A percentile compares a stretch with the other conserved stretches of the same genome.
phyloP scores from a whole-genome alignment of 768 basidiomycete species.

The Hebeloma cylindrosporum region DNA sequence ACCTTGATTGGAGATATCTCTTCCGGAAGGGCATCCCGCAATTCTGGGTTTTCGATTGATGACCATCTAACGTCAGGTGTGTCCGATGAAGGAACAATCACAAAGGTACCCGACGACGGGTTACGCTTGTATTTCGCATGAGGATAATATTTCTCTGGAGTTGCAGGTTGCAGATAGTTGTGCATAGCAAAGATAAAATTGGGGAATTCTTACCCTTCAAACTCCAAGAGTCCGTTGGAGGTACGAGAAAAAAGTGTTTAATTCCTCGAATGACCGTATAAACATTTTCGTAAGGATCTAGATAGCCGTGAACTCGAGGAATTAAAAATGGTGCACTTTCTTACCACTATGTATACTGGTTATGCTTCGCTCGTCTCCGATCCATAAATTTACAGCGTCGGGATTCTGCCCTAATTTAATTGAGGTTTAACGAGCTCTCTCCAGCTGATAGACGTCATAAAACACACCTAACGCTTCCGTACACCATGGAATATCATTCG shows the following conservation, averaged over 20 bases:
- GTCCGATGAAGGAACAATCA: conserved; percentile 31
- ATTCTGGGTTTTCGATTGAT: conserved; percentile 62
- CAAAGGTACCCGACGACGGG: conserved; percentile 28
- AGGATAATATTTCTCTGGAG: conserved; percentile 53
- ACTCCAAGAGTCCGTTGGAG: conserved; percentile 88
- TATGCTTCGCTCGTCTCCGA: conserved; percentile 72
- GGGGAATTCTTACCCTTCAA: conserved; percentile 56
- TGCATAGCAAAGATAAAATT: neutral
- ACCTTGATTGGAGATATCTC: conserved; percentile 67
- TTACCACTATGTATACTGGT: conserved; percentile 88
- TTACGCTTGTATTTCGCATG: conserved; percentile 65
- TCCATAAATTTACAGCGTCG: conserved; percentile 94
- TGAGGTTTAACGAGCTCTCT: neutral
- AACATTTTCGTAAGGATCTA: conserved; percentile 92
- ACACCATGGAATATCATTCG: conserved; percentile 70
- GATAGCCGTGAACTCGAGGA: neutral
- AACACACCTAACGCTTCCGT: conserved; percentile 72
- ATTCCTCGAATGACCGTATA: conserved; percentile 83
- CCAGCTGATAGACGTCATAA: neutral
- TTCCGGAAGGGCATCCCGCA: conserved; percentile 43
- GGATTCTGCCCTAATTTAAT: conserved; percentile 51
- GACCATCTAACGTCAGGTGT: conserved; percentile 74
- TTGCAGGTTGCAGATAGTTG: neutral
- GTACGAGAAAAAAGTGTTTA: conserved; percentile 84
- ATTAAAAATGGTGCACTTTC: neutral